Evolutionary conservation across 371 early-diverging fungal species (phyloP), one percentile per base, ranked within the genome.

Genomic region (Mortierella sp.): DNA sequence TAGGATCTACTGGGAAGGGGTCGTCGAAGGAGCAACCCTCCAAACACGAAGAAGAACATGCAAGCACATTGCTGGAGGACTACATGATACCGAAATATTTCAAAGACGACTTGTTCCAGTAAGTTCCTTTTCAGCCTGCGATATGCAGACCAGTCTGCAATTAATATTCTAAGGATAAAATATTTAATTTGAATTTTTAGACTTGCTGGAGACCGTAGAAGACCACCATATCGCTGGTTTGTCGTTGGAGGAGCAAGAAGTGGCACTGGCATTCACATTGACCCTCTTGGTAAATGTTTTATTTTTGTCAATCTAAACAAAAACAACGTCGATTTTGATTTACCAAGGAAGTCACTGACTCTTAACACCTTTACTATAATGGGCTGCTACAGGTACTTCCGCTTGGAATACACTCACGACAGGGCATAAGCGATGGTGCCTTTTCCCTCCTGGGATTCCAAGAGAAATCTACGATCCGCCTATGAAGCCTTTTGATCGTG

Each of bases 31-130:
- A 62, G 13, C 59, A 45, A 31, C 55, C 49, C 4, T 42, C 64
- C 29, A 80, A 70, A 29, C 62, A 65, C 2, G 75, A 66, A 35
- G 74, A 80, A 43, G 75, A 80, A 64, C 80, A 80, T 64, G 80
- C 80, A 13, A 80, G 80, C 42, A 76, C 72, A 7, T 73, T 95
- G 26, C 65, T 94, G 60, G 77, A 85, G 4, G 96, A 95, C 66
- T 95, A 88, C 63, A 68, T 81, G 15, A 84, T 93, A 0, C 95
- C 96, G 7, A 86, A 86, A 40, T 94, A 92, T 75, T 95, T 95
- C 70, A 77, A 83, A 23, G 92, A 93, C 45, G 96, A 95, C 75
- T 80, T 95, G 29, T 94, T 95, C 64, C 80, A 80, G 80, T 80
- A 80, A 58, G 80, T 61, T 17, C 28, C 7, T 17, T 26, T 22